Percentiles rank a stretch among this genome's conserved stretches.
Conservation (phyloP, 345 rosid genomes). For the Eucalyptus erythrocorys region DNA sequence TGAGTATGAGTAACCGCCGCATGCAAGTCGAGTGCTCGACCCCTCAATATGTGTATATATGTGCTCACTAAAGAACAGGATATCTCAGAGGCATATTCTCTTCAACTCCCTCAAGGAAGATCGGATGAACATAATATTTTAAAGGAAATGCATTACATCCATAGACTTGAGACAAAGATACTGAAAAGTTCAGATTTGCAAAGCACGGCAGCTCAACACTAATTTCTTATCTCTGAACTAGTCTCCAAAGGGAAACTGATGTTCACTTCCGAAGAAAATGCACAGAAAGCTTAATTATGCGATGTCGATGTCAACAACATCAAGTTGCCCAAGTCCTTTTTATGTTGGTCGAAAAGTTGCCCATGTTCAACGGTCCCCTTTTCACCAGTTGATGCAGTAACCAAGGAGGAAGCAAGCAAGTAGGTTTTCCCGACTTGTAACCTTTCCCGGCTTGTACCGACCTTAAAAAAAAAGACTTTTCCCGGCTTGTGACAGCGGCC, state of each 20-base stretch:
- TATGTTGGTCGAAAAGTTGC: background rate
- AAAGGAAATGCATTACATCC: background rate
- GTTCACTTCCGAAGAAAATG: background rate
- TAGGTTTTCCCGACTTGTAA: background rate
- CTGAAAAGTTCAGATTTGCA: background rate
- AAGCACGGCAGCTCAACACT: background rate
- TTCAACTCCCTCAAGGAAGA: background rate
- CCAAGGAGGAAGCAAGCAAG: background rate
- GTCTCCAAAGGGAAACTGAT: background rate
- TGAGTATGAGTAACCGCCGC: background rate
- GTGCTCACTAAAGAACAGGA: background rate
- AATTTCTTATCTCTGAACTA: background rate
- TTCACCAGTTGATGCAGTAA: background rate
- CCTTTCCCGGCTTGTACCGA: background rate
- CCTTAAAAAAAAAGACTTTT: too few species aligned
- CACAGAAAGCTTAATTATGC: background rate
- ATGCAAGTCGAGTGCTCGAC: background rate
- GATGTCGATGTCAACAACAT: background rate
- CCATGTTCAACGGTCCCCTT: background rate
- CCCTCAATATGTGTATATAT: background rate
- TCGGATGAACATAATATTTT: background rate
- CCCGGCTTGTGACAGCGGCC: background rate
- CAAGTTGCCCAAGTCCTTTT: background rate
- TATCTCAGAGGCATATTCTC: background rate
- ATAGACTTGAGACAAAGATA: background rate